Base-by-base conservation (phyloP, 805 yeast species). In the Ogataea nitratoaversa region DNA sequence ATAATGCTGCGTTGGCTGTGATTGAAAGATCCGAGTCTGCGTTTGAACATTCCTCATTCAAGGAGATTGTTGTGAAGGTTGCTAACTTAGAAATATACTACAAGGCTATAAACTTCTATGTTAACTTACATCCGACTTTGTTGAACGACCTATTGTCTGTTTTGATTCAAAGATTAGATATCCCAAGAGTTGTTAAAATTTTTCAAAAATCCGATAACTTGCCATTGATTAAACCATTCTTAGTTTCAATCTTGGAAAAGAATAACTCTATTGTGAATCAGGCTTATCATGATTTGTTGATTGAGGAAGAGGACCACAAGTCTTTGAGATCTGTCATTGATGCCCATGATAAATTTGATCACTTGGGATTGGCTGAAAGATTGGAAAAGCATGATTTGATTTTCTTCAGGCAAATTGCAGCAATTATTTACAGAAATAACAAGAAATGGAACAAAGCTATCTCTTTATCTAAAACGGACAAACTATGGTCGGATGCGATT, bases 401-500 rank as follows among this genome's bases (percentile, higher is more conserved):
- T 41, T 93, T 89, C 71, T 93, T 93, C 76, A 84, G 97, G 68
- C 95, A 88, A 70, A 88, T 93, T 58, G 95, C 97, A 30, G 98
- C 98, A 36, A 78, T 89, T 52, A 74, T 93, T 50, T 93, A 85
- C 76, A 80, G 95, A 63, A 89, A 89, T 68, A 88, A 88, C 69
- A 90, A 89, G 77, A 91, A 93, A 64, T 93, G 88, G 84, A 74
- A 68, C 61, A 91, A 90, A 74, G 83, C 96, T 36, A 82, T 93
- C 59, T 76, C 90, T 2, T 79, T 93, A 47, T 76, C 89, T 57
- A 93, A 93, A 72, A 76, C 83, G 46, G 98, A 93, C 70, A 88
- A 86, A 66, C 73, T 93, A 54, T 93, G 97, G 98, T 72, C 83
- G 43, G 97, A 90, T 63, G 90, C 96, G 47, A 84, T 93, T 59